phyloP scores from a whole-genome alignment of 768 basidiomycete species.

The Mycena maculata region DNA sequence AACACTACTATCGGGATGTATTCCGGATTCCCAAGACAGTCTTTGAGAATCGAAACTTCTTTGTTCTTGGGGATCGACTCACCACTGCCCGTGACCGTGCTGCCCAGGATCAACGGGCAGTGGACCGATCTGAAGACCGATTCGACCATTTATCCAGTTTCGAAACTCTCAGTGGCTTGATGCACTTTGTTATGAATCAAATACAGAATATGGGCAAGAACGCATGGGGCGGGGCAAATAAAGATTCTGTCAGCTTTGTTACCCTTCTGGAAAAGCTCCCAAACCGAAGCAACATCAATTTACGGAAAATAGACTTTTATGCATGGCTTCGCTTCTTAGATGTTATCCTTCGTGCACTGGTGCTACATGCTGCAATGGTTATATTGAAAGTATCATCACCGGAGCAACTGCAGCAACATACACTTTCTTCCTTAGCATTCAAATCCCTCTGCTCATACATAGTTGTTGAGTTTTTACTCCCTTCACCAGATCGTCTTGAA shows the following conservation, averaged over 20 bases:
- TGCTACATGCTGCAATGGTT: no score
- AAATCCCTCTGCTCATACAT: no score
- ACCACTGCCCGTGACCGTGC: slow-evolving; percentile 25
- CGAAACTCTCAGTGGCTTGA: slow-evolving; percentile 14
- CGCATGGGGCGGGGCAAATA: slow-evolving; percentile 7
- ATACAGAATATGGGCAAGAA: slow-evolving; percentile 20
- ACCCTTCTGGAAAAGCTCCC: slow-evolving; percentile 9
- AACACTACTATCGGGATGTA: not conserved
- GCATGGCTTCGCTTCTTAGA: slow-evolving; percentile 27
- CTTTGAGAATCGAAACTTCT: not conserved
- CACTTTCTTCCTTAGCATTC: no score
- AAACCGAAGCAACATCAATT: slow-evolving; percentile 19
- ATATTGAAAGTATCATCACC: no score
- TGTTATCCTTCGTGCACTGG: no score
- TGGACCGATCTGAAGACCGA: slow-evolving; percentile 19
- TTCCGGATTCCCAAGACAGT: not conserved
- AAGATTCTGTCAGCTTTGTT: slow-evolving; percentile 20
- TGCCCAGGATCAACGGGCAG: slow-evolving; percentile 20
- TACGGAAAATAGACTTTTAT: slow-evolving; percentile 24
- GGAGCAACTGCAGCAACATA: no score
- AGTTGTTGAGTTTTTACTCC: not conserved
- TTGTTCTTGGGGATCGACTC: slow-evolving; percentile 26
- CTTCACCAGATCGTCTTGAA: slow-evolving; percentile 16
- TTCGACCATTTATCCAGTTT: slow-evolving; percentile 27
- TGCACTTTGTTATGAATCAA: slow-evolving; percentile 25